phyloP scores from a whole-genome alignment of 495 filamentous ascomycete genomes.

The Penicillium herquei region DNA sequence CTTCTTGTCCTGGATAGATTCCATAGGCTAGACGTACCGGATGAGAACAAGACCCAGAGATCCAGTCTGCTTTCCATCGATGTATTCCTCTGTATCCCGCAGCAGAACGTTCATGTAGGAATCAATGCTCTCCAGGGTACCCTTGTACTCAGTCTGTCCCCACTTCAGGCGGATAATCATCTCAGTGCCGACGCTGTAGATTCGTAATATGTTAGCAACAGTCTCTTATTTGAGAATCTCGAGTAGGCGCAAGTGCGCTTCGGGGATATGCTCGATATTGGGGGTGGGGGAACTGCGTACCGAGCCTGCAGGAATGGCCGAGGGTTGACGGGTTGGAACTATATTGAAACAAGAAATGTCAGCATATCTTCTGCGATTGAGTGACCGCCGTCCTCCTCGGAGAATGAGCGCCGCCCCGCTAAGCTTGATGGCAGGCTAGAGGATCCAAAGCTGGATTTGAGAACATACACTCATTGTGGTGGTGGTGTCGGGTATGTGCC shows the following conservation, averaged over 20 bases:
- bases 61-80: conserved; percentile 83
- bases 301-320: conserved; percentile 84
- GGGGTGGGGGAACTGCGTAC: conserved; percentile 48
- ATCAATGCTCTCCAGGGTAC: conserved; percentile 85
- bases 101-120: conserved; percentile 99
- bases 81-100: conserved; percentile 82
- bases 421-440: conserved; percentile 12
- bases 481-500: conserved; percentile 1
- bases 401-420: background rate
- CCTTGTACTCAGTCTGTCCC: conserved; percentile 96
- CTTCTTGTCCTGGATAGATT: background rate
- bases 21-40: conserved; percentile 51
- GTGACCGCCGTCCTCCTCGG: background rate
- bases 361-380: conserved; percentile 10
- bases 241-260: background rate
- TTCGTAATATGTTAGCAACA: conserved; percentile 5
- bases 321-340: conserved; percentile 87
- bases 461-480: conserved; percentile 43
- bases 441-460: conserved; percentile 3
- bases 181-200: conserved; percentile 75
- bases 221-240: background rate
- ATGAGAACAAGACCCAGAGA: conserved; percentile 88
- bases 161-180: conserved; percentile 93
- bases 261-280: background rate
- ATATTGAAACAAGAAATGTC: conserved; percentile 4